phyloP scores from a whole-genome alignment of 441 rosid genomes.

The Arabidopsis lyrata region DNA sequence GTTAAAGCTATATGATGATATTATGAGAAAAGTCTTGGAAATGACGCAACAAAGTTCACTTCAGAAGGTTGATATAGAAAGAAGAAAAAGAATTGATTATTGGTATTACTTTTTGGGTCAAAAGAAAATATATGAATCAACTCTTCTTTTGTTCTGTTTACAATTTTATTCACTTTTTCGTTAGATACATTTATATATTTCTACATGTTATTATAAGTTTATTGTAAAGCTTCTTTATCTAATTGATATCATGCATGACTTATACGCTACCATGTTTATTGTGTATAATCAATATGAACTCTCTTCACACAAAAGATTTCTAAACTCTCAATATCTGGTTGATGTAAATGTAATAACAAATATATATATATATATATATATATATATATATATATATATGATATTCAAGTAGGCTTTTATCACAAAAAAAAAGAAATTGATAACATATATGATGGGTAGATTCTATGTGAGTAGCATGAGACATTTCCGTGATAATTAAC shows the following conservation, averaged over 20 bases:
- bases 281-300: neutral
- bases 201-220: neutral
- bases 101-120: neutral
- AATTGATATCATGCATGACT: neutral
- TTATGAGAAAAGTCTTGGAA: conserved; percentile 11
- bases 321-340: neutral
- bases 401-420: neutral
- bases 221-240: conserved; percentile 5
- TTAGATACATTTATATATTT: neutral
- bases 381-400: no score
- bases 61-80: conserved; percentile 1
- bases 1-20: neutral
- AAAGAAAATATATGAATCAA: conserved; percentile 7
- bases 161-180: neutral
- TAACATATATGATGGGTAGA: neutral
- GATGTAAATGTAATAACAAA: neutral
- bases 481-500: no score
- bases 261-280: neutral
- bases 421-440: no score
- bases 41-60: conserved; percentile 13
- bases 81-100: conserved; percentile 4
- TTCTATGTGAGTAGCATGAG: no score
- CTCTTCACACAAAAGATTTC: neutral
- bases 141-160: neutral
- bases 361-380: no score